Evolutionary conservation across 106 monocot species (phyloP).

Genomic region (Hemerocallis citrina): DNA sequence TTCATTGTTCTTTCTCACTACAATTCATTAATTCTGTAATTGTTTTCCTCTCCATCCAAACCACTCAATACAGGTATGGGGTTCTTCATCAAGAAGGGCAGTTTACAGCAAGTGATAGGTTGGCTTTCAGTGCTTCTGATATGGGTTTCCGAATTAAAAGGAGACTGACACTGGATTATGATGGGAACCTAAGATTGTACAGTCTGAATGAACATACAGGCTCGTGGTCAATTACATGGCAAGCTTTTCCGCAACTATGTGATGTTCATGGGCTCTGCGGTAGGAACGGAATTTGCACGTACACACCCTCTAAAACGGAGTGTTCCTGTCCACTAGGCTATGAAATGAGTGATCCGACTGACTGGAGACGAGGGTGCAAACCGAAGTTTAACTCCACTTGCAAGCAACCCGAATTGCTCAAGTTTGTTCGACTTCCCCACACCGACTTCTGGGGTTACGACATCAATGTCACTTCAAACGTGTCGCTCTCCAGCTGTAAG

Average conservation of each 20-base stretch:
- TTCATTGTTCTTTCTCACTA: too few relatives aligned
- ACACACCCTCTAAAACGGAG: neutral
- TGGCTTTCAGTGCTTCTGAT: conserved; percentile 9
- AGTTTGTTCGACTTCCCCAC: conserved; percentile 1
- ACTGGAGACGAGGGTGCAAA: conserved; percentile 22
- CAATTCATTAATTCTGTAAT: too few relatives aligned
- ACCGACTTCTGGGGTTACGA: neutral
- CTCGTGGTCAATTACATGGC: conserved; percentile 17
- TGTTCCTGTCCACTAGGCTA: conserved; percentile 25
- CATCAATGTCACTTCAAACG: neutral
- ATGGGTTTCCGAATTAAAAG: conserved; percentile 1
- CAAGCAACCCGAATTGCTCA: neutral
- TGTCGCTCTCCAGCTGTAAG: neutral
- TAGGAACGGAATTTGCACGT: conserved; percentile 16
- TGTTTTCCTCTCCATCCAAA: too few relatives aligned
- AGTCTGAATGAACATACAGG: conserved; percentile 13
- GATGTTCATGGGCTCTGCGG: conserved; percentile 26
- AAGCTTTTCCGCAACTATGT: conserved; percentile 13
- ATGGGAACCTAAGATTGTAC: conserved; percentile 30
- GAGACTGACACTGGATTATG: conserved; percentile 29
- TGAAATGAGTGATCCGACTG: conserved; percentile 12
- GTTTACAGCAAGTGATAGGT: conserved; percentile 13
- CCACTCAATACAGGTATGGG: conserved; percentile 6
- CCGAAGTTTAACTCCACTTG: conserved; percentile 4
- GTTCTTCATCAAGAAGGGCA: conserved; percentile 12